Conservation (phyloP, 2,329 filamentous ascomycete genomes). For the Aspergillus chevalieri region DNA sequence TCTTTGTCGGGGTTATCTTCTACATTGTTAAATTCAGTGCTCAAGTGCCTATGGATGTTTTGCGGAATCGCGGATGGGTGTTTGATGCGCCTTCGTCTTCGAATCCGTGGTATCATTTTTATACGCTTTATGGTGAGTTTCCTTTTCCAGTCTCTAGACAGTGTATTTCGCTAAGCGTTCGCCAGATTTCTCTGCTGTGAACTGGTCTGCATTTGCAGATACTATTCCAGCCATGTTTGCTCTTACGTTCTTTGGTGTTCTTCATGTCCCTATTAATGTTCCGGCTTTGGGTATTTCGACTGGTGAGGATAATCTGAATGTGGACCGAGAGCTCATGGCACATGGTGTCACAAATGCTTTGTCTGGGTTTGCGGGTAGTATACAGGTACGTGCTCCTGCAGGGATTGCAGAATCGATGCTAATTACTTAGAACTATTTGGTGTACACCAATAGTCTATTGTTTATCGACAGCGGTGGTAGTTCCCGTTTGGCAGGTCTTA, state of each 20-base stretch:
- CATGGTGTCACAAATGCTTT: conserved; percentile 91
- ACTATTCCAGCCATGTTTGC: conserved; percentile 93
- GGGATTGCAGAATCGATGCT: neutral
- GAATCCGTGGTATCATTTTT: conserved; percentile 97
- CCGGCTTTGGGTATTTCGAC: conserved; percentile 85
- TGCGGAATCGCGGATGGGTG: conserved; percentile 78
- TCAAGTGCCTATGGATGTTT: conserved; percentile 56
- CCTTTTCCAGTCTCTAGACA: neutral
- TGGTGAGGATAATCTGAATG: conserved; percentile 84
- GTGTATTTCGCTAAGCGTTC: conserved; percentile 1
- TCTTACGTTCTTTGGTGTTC: conserved; percentile 90
- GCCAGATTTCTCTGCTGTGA: conserved; percentile 69
- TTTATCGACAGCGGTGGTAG: conserved; percentile 92
- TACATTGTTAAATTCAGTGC: conserved; percentile 46
- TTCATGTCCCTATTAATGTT: conserved; percentile 97
- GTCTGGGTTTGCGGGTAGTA: conserved; percentile 79
- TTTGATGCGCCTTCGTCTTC: conserved; percentile 78
- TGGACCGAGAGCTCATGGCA: conserved; percentile 84
- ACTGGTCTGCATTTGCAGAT: conserved; percentile 76
- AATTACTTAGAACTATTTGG: conserved; percentile 73
- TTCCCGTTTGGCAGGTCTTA: conserved; percentile 74
- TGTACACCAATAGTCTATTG: conserved; percentile 95
- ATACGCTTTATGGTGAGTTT: conserved; percentile 81
- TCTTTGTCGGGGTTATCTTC: conserved; percentile 64
- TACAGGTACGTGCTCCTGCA: conserved; percentile 47